Evolutionary conservation across 2,329 filamentous ascomycete species (phyloP), one percentile per base, ranked within the genome.

Genomic region (Didymosphaeria variabile): DNA sequence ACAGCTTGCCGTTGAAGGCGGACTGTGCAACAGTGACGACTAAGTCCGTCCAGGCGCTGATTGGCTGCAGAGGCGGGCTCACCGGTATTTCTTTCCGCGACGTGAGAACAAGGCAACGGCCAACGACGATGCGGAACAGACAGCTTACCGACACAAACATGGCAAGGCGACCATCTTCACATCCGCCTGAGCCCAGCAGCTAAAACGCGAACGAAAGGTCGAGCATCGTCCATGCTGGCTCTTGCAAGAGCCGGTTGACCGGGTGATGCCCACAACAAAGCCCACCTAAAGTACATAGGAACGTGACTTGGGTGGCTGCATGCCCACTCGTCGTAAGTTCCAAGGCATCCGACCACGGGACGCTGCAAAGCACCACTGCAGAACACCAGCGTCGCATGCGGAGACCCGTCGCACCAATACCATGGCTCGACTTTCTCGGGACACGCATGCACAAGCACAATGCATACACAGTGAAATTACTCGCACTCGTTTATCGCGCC

Each of bases 321-420:
- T 19, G 17, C 1, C 15, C 38, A 13, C 7, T 40, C 15, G 38
- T 40, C 38, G 4, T 5, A 40, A n/a, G 17, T n/a, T n/a, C 26
- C 6, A n/a, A n/a, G n/a, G 36, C 15, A 40, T 7, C 17, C 15
- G n/a, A 40, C 38, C 38, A 40, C 9, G 38, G 38, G 17, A 40
- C 38, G 36, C 34, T 36, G 34, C 9, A n/a, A 13, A n/a, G 2
- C 38, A 7, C 15, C 17, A 15, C 9, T 6, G 17, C 7, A 2
- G 5, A 3, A 15, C 7, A 4, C 15, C 38, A 40, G 42, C 23
- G 19, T 45, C 12, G 5, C 19, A 45, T 47, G 45, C 23, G 23
- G 45, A 29, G 29, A 29, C 45, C 29, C 29, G 47, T 36, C n/a
- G 47, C 34, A 51, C 47, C 47, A 50, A 50, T 50, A 50, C n/a